Conservation (phyloP, 2,329 filamentous ascomycete species). For the Rhynchosporium agropyri region DNA sequence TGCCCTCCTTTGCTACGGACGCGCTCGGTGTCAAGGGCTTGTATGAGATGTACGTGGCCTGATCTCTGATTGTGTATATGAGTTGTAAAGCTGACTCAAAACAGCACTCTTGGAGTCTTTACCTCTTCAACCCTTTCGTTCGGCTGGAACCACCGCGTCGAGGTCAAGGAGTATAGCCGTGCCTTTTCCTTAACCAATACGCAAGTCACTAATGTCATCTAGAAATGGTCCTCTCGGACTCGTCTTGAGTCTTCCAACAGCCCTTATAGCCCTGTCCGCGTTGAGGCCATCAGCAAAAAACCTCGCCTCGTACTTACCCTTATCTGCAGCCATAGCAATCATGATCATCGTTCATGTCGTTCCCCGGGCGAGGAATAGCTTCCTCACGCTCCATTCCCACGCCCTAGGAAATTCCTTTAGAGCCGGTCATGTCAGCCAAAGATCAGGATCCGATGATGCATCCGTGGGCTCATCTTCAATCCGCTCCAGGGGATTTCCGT, state of each 20-base stretch:
- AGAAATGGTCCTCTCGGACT: constrained; percentile 6
- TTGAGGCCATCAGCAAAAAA: constrained; percentile 1
- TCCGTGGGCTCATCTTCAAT: constrained; percentile 12
- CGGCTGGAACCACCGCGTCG: not conserved
- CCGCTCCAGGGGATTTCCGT: not conserved
- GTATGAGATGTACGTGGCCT: not conserved
- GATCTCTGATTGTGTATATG: not conserved
- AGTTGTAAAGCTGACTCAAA: not conserved
- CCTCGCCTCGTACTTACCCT: constrained; percentile 11
- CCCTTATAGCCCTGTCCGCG: not conserved
- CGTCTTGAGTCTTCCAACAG: not conserved
- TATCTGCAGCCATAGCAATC: constrained; percentile 1
- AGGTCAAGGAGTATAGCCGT: constrained; percentile 14
- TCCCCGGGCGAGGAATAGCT: constrained; percentile 1
- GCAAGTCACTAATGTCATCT: not conserved
- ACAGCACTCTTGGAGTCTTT: constrained; percentile 7
- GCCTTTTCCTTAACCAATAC: not conserved
- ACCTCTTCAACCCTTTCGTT: constrained; percentile 2
- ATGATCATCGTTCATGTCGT: constrained; percentile 6
- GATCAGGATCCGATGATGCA: constrained; percentile 7
- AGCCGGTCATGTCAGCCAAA: not conserved
- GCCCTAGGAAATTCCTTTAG: not conserved
- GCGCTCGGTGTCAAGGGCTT: constrained; percentile 6
- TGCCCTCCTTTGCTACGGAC: constrained; percentile 13
- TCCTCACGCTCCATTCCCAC: not conserved